Conservation (phyloP, 2,329 filamentous ascomycete genomes). For the Mollisiaceae sp. region DNA sequence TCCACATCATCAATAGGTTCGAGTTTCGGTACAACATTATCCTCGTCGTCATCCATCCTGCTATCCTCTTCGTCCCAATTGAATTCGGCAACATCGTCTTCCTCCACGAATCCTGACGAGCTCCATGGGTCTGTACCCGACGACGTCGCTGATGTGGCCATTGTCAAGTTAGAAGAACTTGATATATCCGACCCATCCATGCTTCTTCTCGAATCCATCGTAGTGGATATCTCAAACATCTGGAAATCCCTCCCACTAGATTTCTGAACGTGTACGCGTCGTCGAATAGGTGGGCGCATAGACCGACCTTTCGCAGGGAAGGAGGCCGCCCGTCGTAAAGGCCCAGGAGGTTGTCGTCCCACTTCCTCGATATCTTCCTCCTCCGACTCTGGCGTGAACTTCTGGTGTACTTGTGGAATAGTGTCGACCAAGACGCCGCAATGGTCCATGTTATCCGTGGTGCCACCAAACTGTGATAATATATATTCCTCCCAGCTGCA, state of each 20-base stretch:
- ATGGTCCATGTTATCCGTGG: slow-evolving; percentile 30
- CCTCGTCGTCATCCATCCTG: slow-evolving; percentile 21
- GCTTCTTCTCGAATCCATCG: slow-evolving; percentile 34
- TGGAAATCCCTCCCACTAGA: slow-evolving; percentile 25
- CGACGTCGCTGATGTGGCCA: slow-evolving; percentile 39
- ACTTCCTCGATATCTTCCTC: slow-evolving; percentile 37
- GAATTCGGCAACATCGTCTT: slow-evolving; percentile 34
- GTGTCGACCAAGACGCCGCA: slow-evolving; percentile 26
- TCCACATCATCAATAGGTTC: slow-evolving; percentile 60
- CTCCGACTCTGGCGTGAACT: slow-evolving; percentile 32
- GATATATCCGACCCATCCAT: slow-evolving; percentile 40
- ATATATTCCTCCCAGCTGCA: slow-evolving; percentile 12
- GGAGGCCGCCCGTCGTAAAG: slow-evolving; percentile 18
- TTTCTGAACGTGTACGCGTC: slow-evolving; percentile 29
- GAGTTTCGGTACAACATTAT: slow-evolving; percentile 56
- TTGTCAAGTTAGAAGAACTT: slow-evolving; percentile 35
- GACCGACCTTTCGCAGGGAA: slow-evolving; percentile 18
- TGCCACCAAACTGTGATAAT: slow-evolving; percentile 20
- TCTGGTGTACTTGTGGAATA: slow-evolving; percentile 29
- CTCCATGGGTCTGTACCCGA: slow-evolving; percentile 40
- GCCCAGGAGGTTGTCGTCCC: slow-evolving; percentile 17
- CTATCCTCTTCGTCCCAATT: slow-evolving; percentile 43
- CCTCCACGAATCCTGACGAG: slow-evolving; percentile 36
- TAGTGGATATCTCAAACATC: slow-evolving; percentile 30
- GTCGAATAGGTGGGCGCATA: slow-evolving; percentile 28